Evolutionary conservation across 441 rosid species (phyloP).

Genomic region (Pelargonium australe): DNA sequence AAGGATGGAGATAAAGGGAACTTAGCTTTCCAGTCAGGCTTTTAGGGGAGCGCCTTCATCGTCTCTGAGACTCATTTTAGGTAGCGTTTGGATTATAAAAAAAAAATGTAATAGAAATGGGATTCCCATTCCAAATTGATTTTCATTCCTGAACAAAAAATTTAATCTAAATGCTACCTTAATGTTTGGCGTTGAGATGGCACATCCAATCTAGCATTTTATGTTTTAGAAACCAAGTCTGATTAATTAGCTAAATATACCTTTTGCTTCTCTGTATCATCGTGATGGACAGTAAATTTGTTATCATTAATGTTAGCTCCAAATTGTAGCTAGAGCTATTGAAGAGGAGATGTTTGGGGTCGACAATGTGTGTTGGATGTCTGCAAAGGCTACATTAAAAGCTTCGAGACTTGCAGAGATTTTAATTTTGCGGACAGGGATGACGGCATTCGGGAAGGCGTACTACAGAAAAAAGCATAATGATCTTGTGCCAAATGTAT

Average conservation of each 20-base stretch:
- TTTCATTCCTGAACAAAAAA: too few relatives aligned
- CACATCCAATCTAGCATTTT: too few relatives aligned
- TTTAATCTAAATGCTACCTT: too few relatives aligned
- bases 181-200: too few relatives aligned
- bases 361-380: slow-evolving; percentile 83
- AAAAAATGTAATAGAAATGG: too few relatives aligned
- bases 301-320: slow-evolving; percentile 22
- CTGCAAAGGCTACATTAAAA: slow-evolving; percentile 82
- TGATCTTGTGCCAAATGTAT: slow-evolving; percentile 87
- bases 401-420: slow-evolving; percentile 82
- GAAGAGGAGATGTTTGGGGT: slow-evolving; percentile 94
- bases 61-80: background rate
- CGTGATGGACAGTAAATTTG: slow-evolving; percentile 10
- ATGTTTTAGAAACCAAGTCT: too few relatives aligned
- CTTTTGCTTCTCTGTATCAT: background rate
- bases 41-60: background rate
- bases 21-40: too few relatives aligned
- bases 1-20: too few relatives aligned
- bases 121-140: too few relatives aligned
- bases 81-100: too few relatives aligned
- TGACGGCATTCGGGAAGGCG: slow-evolving; percentile 94
- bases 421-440: slow-evolving; percentile 90
- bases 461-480: slow-evolving; percentile 63
- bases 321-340: slow-evolving; percentile 72
- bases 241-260: background rate